Evolutionary conservation across 108 stramenopile genomes (phyloP).

Genomic region (Fistulifera pelliculosa): DNA sequence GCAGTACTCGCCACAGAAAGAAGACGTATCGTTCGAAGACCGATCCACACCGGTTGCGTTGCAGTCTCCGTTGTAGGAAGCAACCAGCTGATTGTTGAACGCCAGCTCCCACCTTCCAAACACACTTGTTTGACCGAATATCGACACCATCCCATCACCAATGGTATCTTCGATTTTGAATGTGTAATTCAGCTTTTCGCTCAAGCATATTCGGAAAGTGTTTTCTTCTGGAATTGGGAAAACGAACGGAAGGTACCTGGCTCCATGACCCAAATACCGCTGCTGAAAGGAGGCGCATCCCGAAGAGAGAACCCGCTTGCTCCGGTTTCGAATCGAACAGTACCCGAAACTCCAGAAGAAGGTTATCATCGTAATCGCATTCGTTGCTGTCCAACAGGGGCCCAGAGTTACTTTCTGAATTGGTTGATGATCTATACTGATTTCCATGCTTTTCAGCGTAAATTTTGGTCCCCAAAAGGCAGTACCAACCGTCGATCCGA

Average conservation of each 20-base stretch:
- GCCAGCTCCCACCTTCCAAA: conserved; percentile 1
- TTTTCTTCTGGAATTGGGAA: conserved; percentile 2
- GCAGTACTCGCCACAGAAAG: no score
- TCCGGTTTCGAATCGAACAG: conserved; percentile 5
- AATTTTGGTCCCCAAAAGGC: not conserved
- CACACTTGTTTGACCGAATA: not conserved
- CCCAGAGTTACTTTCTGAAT: not conserved
- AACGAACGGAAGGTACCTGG: conserved; percentile 6
- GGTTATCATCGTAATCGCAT: conserved; percentile 3
- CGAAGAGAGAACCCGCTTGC: conserved; percentile 5
- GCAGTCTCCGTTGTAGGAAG: conserved; percentile 2
- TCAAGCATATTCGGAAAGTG: not conserved
- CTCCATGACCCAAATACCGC: conserved; percentile 3
- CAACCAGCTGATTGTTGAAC: conserved; percentile 1
- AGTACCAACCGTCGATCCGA: not conserved
- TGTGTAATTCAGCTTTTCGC: not conserved
- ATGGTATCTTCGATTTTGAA: not conserved
- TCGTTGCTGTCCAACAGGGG: conserved; percentile 1
- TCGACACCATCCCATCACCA: conserved; percentile 6
- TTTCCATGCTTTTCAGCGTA: not conserved
- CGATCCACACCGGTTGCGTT: no score
- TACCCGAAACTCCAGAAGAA: conserved; percentile 3
- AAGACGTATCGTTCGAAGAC: no score
- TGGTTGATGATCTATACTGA: not conserved
- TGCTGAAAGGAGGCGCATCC: not conserved